These are phyloP conservation scores for Angomonas ambiguus DNA, from an alignment of 208 protist genomes.

Conservation along the genomic window DNA sequence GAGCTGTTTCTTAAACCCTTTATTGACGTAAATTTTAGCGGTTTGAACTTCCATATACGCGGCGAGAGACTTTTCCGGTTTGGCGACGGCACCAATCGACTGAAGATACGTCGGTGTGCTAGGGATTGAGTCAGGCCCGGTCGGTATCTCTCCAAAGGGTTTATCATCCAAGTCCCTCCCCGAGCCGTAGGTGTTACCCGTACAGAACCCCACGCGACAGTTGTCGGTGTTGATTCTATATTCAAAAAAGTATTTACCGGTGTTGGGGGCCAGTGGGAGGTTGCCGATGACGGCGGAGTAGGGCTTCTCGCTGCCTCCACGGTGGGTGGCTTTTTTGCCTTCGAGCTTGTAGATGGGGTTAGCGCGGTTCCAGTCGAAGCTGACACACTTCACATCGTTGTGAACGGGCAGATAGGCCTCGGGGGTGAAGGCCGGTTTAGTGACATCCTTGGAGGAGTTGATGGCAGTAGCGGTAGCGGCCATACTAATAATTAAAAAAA, in stretches of 20 bases:
- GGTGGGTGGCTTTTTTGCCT: conserved; percentile 40
- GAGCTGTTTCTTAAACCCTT: conserved; percentile 50
- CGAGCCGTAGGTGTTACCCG: conserved; percentile 30
- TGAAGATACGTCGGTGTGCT: conserved; percentile 33
- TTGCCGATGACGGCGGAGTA: conserved; percentile 64
- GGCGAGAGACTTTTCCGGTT: conserved; percentile 16
- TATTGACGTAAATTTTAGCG: conserved; percentile 62
- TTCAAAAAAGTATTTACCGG: conserved; percentile 80
- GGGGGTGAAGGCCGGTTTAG: not conserved
- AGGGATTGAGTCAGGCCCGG: not conserved
- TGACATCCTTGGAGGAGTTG: not conserved
- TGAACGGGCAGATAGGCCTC: conserved; percentile 32
- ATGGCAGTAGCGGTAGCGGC: not conserved
- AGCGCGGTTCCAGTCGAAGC: conserved; percentile 63
- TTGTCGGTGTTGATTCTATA: conserved; percentile 70
- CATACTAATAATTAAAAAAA: no score
- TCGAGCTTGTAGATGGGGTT: conserved; percentile 44
- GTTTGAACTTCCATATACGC: conserved; percentile 70
- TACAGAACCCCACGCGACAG: conserved; percentile 71
- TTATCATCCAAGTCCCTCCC: conserved; percentile 27
- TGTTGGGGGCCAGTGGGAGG: conserved; percentile 49
- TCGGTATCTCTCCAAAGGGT: conserved; percentile 24
- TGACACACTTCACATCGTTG: conserved; percentile 31
- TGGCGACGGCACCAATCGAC: conserved; percentile 26
- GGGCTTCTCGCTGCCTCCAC: conserved; percentile 41